Percentiles rank a stretch among this genome's conserved stretches.
Evolutionary conservation across 192 early-diverging fungal species (phyloP).

Genomic region (Pilaira anomala): DNA sequence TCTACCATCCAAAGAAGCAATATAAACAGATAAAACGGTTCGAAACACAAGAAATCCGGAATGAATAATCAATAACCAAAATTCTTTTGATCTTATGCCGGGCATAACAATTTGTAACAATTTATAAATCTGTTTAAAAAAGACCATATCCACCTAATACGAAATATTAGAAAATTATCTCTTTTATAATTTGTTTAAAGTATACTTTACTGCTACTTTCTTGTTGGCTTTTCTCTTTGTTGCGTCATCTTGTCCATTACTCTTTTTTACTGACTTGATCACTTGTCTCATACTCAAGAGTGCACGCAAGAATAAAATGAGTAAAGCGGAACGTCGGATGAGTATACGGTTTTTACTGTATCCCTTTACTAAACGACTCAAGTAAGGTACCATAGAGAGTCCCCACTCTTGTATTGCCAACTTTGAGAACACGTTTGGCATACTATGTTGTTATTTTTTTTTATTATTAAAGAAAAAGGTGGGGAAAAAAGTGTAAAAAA

Average conservation of each 20-base stretch:
- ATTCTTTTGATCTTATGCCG: slow-evolving; percentile 78
- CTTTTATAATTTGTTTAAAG: background rate
- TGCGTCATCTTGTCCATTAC: slow-evolving; percentile 1
- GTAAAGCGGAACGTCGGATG: slow-evolving; percentile 40
- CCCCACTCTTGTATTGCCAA: slow-evolving; percentile 7
- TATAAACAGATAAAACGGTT: slow-evolving; percentile 86
- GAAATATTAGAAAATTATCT: background rate
- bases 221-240: slow-evolving; percentile 16
- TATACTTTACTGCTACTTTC: slow-evolving; percentile 34
- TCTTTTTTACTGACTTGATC: slow-evolving; percentile 12
- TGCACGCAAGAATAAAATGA: slow-evolving; percentile 32
- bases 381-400: background rate
- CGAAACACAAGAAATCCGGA: slow-evolving; percentile 86
- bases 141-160: slow-evolving; percentile 50
- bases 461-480: background rate
- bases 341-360: slow-evolving; percentile 38
- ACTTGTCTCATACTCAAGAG: slow-evolving; percentile 23
- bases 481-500: background rate
- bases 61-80: slow-evolving; percentile 80
- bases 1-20: slow-evolving; percentile 83
- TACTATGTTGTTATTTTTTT: too few species aligned
- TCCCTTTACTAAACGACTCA: background rate
- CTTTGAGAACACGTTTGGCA: slow-evolving; percentile 20
- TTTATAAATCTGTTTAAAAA: slow-evolving; percentile 56
- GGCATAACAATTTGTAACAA: slow-evolving; percentile 85